Conservation (phyloP, 495 filamentous ascomycete species). For the Bacidia rubella region DNA sequence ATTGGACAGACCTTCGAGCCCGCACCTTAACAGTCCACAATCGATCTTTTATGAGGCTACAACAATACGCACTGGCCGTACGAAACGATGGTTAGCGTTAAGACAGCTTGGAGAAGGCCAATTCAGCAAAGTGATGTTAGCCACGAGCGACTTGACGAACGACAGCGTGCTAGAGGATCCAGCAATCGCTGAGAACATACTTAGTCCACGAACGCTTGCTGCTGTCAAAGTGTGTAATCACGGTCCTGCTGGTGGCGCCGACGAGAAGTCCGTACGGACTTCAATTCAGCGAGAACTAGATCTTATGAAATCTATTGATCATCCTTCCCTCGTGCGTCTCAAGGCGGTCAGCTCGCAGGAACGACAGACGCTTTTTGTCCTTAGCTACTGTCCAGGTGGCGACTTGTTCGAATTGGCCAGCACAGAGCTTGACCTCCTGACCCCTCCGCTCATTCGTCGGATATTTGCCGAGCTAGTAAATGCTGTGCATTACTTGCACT, state of each 20-base stretch:
- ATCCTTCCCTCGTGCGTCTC: conserved; percentile 80
- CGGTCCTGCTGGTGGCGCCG: conserved; percentile 80
- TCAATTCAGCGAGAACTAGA: conserved; percentile 89
- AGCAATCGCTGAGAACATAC: conserved; percentile 33
- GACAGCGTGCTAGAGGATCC: conserved; percentile 17
- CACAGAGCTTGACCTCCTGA: conserved; percentile 46
- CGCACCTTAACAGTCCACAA: conserved; percentile 18
- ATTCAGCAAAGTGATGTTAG: conserved; percentile 86
- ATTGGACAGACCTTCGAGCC: conserved; percentile 18
- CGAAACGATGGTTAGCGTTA: conserved; percentile 59
- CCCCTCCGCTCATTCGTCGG: conserved; percentile 56
- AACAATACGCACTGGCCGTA: conserved; percentile 39
- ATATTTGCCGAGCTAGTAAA: conserved; percentile 82
- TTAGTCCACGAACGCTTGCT: conserved; percentile 58
- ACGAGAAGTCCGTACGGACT: conserved; percentile 78
- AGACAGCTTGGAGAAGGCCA: conserved; percentile 80
- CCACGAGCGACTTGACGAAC: conserved; percentile 44
- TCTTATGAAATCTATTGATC: conserved; percentile 71
- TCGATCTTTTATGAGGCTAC: conserved; percentile 34
- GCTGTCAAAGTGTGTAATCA: conserved; percentile 93
- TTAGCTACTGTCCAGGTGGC: conserved; percentile 86
- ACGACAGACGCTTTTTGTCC: conserved; percentile 65
- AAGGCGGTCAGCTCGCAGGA: conserved; percentile 77
- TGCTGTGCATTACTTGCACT: conserved; percentile 77
- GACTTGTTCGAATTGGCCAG: conserved; percentile 90